Evolutionary conservation across 129 eudicot genomes (phyloP), one percentile per base, ranked within the genome.

Genomic region (Artemisia argyi): DNA sequence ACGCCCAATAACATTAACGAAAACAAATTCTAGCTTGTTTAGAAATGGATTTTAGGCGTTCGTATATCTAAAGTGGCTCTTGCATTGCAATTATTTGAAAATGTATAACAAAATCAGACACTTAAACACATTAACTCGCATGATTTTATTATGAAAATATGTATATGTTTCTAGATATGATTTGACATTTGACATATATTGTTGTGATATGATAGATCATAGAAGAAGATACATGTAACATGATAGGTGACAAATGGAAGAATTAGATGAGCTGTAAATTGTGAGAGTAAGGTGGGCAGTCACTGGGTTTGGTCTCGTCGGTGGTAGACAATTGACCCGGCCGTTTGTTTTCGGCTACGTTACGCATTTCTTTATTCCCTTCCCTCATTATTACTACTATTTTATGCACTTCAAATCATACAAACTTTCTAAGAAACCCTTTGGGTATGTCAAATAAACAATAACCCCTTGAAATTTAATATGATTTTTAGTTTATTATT

Each of bases 261-360:
- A 59, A 48, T 68, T 47, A 67, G 80, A 60, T 67, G 80, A 67
- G 74, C 62, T 75, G 79, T 68, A 74, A 59, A 9, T 39, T 15
- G 73, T n/a, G 74, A 61, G 22, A 47, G 74, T 59, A 19, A 68
- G 80, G 80, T 67, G 68, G 68, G 74, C 46, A 14, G 80, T 76
- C 80, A 76, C 53, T 61, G 61, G 73, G 74, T 76, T 76, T 67
- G 80, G 74, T 76, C 61, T 51, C 74, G 68, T 76, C 80, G 80
- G 80, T 76, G 80, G 51, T 67, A 58, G 74, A 76, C 80, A 76
- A 76, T 57, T 76, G 68, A 76, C 68, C 68, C 51, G 24, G 56
- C 14, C 57, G 67, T 18, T 22, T 13, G 79, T 48, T 76, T 76
- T 66, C 80, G 52, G 80, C 80, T 76, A 76, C 80, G 74, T 58